phyloP scores from a whole-genome alignment of 1,284 basidiomycete genomes.

The Pulchroboletus neoregius region DNA sequence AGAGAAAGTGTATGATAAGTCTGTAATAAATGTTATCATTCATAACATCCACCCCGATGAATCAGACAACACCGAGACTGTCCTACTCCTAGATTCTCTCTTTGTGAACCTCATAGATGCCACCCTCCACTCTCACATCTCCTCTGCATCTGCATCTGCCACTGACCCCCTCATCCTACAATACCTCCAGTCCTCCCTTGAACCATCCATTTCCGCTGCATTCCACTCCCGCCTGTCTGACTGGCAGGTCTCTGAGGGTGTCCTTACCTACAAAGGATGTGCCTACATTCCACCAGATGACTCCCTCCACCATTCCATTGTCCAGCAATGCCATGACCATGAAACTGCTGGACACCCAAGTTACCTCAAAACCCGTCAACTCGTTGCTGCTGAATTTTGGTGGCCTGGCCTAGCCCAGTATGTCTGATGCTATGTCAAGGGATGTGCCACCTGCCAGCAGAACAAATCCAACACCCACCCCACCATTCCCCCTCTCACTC shows the following conservation, averaged over 20 bases:
- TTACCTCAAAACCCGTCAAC: not conserved
- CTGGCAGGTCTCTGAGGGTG: not conserved
- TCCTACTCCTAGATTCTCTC: not conserved
- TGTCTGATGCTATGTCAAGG: not conserved
- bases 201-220: not conserved
- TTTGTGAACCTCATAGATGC: not conserved
- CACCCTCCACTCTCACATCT: not conserved
- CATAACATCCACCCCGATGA: too few relatives aligned
- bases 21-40: too few relatives aligned
- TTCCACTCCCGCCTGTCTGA: not conserved
- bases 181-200: not conserved
- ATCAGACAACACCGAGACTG: not conserved
- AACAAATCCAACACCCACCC: too few relatives aligned
- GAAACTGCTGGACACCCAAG: not conserved
- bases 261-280: not conserved
- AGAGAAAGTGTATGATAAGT: too few relatives aligned
- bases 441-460: too few relatives aligned
- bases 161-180: not conserved
- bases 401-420: slow-evolving; percentile 15
- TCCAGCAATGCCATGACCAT: not conserved
- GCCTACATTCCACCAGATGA: not conserved
- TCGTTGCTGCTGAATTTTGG: slow-evolving; percentile 6
- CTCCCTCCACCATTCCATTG: not conserved
- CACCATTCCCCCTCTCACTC: too few relatives aligned
- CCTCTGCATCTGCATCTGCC: not conserved